Conservation (phyloP, 177 flowering plant species). For the Telopea speciosissima region DNA sequence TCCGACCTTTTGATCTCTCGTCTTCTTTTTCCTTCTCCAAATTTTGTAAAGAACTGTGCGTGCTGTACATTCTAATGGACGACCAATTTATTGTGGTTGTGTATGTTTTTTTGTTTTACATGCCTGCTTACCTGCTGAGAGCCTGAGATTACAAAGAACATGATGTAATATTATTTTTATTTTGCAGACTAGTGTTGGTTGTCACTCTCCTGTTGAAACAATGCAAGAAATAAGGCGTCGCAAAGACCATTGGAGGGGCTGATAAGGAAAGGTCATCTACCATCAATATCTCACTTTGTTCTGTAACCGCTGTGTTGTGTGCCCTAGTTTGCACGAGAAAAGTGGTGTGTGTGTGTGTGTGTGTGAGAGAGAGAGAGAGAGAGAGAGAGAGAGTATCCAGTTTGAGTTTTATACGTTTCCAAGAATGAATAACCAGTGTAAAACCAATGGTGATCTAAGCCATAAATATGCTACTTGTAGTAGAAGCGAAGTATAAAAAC, state of each 20-base stretch:
- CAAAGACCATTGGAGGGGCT: conserved; percentile 89
- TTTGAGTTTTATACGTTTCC: too few relatives aligned
- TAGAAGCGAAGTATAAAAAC: too few relatives aligned
- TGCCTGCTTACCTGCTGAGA: too few relatives aligned
- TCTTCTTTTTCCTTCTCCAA: too few relatives aligned
- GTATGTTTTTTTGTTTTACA: not conserved
- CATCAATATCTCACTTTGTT: too few relatives aligned
- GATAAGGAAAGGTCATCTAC: conserved; percentile 7
- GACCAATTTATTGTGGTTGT: not conserved
- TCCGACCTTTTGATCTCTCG: not conserved
- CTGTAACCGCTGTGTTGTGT: too few relatives aligned
- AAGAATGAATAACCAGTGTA: too few relatives aligned
- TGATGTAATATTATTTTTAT: not conserved
- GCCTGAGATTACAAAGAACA: not conserved
- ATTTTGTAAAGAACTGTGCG: not conserved
- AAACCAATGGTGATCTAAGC: too few relatives aligned
- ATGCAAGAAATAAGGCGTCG: conserved; percentile 52
- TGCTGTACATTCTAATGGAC: not conserved
- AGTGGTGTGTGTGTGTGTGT: not conserved
- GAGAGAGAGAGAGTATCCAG: too few relatives aligned
- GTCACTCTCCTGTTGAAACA: conserved; percentile 59
- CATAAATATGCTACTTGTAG: too few relatives aligned
- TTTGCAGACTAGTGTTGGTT: conserved; percentile 58
- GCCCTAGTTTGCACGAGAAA: too few relatives aligned
- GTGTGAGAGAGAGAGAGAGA: not conserved